A percentile compares a stretch with the other conserved stretches of the same genome.
Conservation (phyloP, 176 grass and related monocot species). For the Panicum miliaceum region DNA sequence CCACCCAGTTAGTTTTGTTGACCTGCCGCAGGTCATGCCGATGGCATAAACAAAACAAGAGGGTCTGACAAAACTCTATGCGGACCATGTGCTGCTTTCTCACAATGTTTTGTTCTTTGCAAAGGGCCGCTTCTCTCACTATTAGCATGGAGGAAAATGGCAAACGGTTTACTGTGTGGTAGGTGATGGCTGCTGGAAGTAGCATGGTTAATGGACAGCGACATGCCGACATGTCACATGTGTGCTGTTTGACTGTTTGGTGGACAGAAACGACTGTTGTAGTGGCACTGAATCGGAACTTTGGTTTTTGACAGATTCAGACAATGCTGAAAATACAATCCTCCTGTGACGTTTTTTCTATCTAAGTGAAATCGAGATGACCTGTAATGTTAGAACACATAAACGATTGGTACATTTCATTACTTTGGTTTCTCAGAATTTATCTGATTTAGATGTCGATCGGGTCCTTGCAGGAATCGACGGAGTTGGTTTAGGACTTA, state of each 20-base stretch:
- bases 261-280: no score
- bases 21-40: constrained; percentile 12
- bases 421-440: neutral
- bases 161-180: neutral
- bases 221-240: neutral
- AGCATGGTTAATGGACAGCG: constrained; percentile 10
- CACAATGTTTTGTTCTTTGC: neutral
- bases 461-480: constrained; percentile 65
- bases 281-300: neutral
- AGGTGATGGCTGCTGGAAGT: neutral
- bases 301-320: neutral
- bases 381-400: neutral
- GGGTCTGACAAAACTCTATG: neutral
- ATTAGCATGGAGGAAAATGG: neutral
- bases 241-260: neutral
- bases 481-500: constrained; percentile 81
- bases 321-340: neutral
- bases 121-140: neutral
- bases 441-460: neutral
- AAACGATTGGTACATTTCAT: neutral
- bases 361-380: neutral
- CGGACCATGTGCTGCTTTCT: constrained; percentile 8
- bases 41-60: constrained; percentile 20
- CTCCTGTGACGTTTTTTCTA: neutral
- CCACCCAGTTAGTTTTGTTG: neutral